These are phyloP conservation scores for Citrus cavaleriei DNA, from an alignment of 345 rosid species.

Conservation along the genomic window DNA sequence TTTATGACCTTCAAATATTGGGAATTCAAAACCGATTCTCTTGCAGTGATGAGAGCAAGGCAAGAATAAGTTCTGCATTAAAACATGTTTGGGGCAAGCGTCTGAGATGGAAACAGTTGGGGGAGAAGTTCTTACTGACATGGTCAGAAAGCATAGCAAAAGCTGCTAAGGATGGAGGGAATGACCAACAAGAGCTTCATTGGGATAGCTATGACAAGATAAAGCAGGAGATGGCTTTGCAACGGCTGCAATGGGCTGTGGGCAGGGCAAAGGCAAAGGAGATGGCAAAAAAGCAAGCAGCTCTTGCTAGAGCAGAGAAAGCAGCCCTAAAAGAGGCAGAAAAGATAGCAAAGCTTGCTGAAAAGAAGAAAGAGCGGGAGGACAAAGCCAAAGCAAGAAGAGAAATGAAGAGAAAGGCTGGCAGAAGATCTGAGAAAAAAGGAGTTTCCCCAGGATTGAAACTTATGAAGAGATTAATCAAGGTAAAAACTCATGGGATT, in stretches of 20 bases:
- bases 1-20: conserved; percentile 4
- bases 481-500: conserved; percentile 40
- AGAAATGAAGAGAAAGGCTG: conserved; percentile 25
- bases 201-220: conserved; percentile 72
- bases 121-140: conserved; percentile 41
- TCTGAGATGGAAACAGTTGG: conserved; percentile 38
- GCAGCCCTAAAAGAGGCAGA: conserved; percentile 45
- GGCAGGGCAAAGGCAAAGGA: conserved; percentile 47
- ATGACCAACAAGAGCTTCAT: conserved; percentile 47
- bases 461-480: conserved; percentile 52
- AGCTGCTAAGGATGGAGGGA: conserved; percentile 71
- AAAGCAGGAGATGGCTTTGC: conserved; percentile 42
- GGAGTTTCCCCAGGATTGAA: conserved; percentile 27
- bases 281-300: conserved; percentile 46
- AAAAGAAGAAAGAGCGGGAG: conserved; percentile 50
- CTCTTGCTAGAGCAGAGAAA: conserved; percentile 39
- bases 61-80: conserved; percentile 59
- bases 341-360: conserved; percentile 48
- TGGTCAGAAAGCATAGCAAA: conserved; percentile 60
- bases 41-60: conserved; percentile 68
- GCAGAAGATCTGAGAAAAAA: conserved; percentile 26
- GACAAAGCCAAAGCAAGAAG: conserved; percentile 35
- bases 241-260: conserved; percentile 36
- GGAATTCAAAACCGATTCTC: conserved; percentile 8
- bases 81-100: conserved; percentile 57